Conservation (phyloP, 495 filamentous ascomycete genomes). For the Podospora didyma region DNA sequence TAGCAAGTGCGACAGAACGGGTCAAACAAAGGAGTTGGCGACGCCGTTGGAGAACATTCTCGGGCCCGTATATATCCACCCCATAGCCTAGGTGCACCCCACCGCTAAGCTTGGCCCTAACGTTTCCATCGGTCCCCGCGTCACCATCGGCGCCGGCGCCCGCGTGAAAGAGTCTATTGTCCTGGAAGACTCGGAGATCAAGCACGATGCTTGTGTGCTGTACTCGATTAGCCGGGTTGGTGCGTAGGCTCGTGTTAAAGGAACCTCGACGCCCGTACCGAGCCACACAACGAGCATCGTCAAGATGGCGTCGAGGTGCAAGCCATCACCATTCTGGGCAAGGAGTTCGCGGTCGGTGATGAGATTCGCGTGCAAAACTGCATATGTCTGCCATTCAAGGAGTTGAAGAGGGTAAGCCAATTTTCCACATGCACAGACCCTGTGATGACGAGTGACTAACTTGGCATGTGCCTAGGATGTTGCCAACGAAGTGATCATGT, state of each 20-base stretch:
- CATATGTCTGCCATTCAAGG: slow-evolving; percentile 96
- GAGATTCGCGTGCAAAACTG: slow-evolving; percentile 98
- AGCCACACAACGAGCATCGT: slow-evolving; percentile 93
- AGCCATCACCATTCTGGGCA: slow-evolving; percentile 95
- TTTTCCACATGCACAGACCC: neutral
- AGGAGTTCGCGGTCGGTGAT: slow-evolving; percentile 92
- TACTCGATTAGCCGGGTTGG: slow-evolving; percentile 96
- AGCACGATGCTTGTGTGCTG: slow-evolving; percentile 93
- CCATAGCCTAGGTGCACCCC: slow-evolving; percentile 85
- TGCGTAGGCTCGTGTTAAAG: slow-evolving; percentile 96
- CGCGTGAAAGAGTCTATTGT: slow-evolving; percentile 96
- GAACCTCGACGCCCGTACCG: slow-evolving; percentile 81
- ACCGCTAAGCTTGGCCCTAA: slow-evolving; percentile 96
- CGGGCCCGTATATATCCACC: slow-evolving; percentile 95
- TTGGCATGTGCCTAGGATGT: slow-evolving; percentile 60
- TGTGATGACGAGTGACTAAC: slow-evolving; percentile 28
- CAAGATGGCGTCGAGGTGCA: slow-evolving; percentile 97
- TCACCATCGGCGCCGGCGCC: slow-evolving; percentile 76
- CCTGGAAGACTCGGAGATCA: slow-evolving; percentile 91
- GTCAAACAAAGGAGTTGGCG: slow-evolving; percentile 78
- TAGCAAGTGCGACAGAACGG: slow-evolving; percentile 87
- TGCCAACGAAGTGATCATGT: slow-evolving; percentile 96
- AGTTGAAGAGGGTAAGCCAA: slow-evolving; percentile 88
- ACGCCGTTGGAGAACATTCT: slow-evolving; percentile 85
- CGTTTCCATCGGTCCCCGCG: slow-evolving; percentile 90